Evolutionary conservation across 1,284 basidiomycete species (phyloP).

Genomic region (Singerocomus rubriflavus): DNA sequence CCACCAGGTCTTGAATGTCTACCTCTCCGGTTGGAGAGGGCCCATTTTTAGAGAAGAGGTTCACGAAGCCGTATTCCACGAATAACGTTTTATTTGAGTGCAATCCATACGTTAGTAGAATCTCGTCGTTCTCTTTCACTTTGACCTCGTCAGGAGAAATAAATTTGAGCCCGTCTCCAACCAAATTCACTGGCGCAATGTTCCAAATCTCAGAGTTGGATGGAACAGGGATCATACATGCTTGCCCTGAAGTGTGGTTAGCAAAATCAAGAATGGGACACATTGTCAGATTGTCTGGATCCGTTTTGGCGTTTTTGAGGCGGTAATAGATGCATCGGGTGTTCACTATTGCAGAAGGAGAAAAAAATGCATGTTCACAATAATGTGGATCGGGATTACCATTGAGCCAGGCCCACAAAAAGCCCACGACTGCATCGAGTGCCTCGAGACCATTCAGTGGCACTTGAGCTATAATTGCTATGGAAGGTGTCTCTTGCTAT

Average conservation of each 20-base stretch:
- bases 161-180: conserved; percentile 51
- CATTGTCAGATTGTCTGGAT: conserved; percentile 76
- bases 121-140: conserved; percentile 54
- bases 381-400: conserved; percentile 42
- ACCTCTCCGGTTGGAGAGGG: conserved; percentile 48
- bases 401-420: conserved; percentile 86
- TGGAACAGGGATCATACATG: conserved; percentile 43
- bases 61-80: conserved; percentile 83
- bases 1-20: conserved; percentile 58
- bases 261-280: conserved; percentile 86
- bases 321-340: conserved; percentile 82
- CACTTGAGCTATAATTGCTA: not conserved
- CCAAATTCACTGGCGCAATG: conserved; percentile 35
- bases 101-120: conserved; percentile 72
- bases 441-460: conserved; percentile 15
- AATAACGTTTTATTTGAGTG: conserved; percentile 75
- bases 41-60: conserved; percentile 30
- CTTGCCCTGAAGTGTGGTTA: conserved; percentile 57
- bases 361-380: conserved; percentile 10
- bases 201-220: conserved; percentile 39
- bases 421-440: conserved; percentile 26
- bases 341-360: conserved; percentile 58
- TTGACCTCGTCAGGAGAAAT: conserved; percentile 44
- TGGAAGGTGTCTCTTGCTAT: conserved; percentile 12
- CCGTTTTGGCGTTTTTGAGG: conserved; percentile 48